Base-by-base conservation (phyloP, 768 basidiomycete genomes). In the Amyloporia xantha region DNA sequence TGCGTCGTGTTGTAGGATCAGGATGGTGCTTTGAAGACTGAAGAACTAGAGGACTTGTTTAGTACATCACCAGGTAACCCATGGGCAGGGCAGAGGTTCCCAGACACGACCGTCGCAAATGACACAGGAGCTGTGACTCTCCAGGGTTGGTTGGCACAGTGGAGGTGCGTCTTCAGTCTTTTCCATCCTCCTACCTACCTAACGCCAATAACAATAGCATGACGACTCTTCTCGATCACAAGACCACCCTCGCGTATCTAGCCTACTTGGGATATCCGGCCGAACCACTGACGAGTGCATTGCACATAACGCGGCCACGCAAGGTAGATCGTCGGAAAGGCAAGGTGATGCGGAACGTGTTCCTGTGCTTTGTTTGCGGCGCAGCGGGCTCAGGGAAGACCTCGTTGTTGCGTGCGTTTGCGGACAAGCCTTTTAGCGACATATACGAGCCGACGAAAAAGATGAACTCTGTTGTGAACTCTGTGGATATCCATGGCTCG, bases 361-460 rank as follows among this genome's bases (percentile, higher is more conserved):
- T 97, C 67, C 67, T 95, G 45, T 88, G 86, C 57, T 97, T 94
- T 66, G 84, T 97, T 6, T 89, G 93, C 50, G 95, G 95, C 9
- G 95, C 94, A 0, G 91, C 94, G 0, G 95, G 95, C 20, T 91
- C 89, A 11, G 95, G 95, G 35, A 99, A 99, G 73, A 95, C 95
- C 7, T 83, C 82, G 9, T 64, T 99, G 17, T 62, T 98, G 59
- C 75, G 88, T 23, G 78, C 85, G 3, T 97, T 99, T 62, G 85
- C 87, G 12, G 84, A 86, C 43, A 94, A 94, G 63, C 75, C 83
- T 17, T 91, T 85, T 60, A 74, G 66, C 44, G 73, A 80, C 27
- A 69, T 67, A 3, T 95, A 94, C 60, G 88, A 92, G 58, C 91
- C 94, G 4, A 97, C 95, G 47, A 90, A 78, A 62, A 89, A 86